These are phyloP conservation scores for Bisporella sp. DNA, from an alignment of 2,329 filamentous ascomycete genomes.

Conservation along the genomic window DNA sequence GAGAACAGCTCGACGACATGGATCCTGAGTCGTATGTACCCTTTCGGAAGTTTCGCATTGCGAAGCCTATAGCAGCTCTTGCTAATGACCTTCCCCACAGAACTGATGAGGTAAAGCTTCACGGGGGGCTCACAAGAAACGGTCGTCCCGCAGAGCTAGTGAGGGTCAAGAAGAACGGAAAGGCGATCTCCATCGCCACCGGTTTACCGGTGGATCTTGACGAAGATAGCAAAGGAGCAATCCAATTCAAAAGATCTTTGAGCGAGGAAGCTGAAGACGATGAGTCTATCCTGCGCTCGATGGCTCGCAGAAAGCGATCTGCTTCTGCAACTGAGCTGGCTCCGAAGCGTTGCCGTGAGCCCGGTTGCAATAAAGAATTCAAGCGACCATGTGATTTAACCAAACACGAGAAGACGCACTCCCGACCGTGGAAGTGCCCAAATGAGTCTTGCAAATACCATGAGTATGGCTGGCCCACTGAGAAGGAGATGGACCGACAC, in stretches of 20 bases:
- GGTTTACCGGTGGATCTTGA: conserved; percentile 56
- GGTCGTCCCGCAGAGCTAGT: conserved; percentile 81
- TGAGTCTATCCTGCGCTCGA: conserved; percentile 79
- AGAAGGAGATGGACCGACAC: conserved; percentile 95
- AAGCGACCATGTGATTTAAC: conserved; percentile 95
- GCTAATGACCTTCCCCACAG: conserved; percentile 29
- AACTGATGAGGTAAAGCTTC: conserved; percentile 68
- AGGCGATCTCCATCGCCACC: conserved; percentile 70
- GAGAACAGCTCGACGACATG: conserved; percentile 46
- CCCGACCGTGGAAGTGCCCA: conserved; percentile 90
- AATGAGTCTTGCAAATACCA: conserved; percentile 81
- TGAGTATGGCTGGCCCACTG: conserved; percentile 86
- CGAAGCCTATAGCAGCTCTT: conserved; percentile 4
- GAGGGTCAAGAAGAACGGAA: conserved; percentile 72
- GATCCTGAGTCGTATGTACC: conserved; percentile 49
- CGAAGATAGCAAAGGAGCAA: conserved; percentile 39
- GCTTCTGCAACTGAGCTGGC: conserved; percentile 78
- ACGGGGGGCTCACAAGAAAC: conserved; percentile 75
- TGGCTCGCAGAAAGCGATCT: conserved; percentile 94
- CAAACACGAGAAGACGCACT: conserved; percentile 98
- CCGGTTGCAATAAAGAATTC: conserved; percentile 82
- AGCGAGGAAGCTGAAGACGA: conserved; percentile 69
- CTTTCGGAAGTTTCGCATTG: conserved; percentile 3
- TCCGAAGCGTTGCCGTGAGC: conserved; percentile 68
- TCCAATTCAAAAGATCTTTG: conserved; percentile 58